Evolutionary conservation across 805 yeast genomes (phyloP), one percentile per base, ranked within the genome.

Genomic region (Candida maesae): DNA sequence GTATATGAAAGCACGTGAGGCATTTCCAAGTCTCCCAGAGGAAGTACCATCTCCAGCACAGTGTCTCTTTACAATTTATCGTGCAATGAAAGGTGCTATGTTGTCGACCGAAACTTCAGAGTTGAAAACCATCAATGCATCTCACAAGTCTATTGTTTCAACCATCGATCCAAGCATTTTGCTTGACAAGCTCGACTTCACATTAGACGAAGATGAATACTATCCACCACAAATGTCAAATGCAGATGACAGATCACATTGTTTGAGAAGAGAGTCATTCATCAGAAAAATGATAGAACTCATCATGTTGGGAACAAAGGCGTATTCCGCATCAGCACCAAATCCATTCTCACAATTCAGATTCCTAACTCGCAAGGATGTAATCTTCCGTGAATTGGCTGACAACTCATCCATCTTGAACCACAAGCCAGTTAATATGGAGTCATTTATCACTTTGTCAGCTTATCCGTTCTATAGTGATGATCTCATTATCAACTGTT

Each of bases 71-170:
- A 81, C 87, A 0, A 53, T 87, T 14, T 70, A 74, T 50, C 78
- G 76, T 45, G 81, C 84, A 8, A 63, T 86, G 35, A 76, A 70
- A 47, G 90, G 88, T 2, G 91, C 95, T 0, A 59, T 87, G 17
- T 57, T 66, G 8, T 58, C 71, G 18, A 60, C 56, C 2, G 63
- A 71, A 2, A 63, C 59, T 3, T 73, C 70, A 5, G 75, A 73
- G 10, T 61, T 68, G 3, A 80, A 76, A 52, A 76, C 83, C 0
- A 79, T 88, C 28, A 67, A 71, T 45, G 59, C 76, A 4, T 58
- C 63, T n/a, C 73, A 73, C 45, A 66, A 76, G 13, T 64, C 71
- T 2, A 60, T 84, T 42, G 78, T 75, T 46, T 65, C 84, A 3
- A 76, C 76, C 41, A 58, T 85, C 5, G 79, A 83, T 47, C 68